These are phyloP conservation scores for Aureobasidium sp. DNA, from an alignment of 2,329 filamentous ascomycete genomes.

Conservation along the genomic window DNA sequence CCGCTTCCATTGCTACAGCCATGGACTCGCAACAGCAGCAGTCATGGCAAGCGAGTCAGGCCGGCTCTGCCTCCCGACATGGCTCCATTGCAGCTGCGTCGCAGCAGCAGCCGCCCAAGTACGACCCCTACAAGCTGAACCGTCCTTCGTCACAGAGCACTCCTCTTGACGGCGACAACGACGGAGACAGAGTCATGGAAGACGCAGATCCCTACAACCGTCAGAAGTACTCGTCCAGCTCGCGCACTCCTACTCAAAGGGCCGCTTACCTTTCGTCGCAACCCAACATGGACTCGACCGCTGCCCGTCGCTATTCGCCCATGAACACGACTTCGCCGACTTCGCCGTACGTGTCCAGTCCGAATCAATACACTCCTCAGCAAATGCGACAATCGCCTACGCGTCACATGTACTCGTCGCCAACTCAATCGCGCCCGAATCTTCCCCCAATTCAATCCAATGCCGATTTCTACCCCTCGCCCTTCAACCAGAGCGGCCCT, in stretches of 20 bases:
- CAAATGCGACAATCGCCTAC: constrained; percentile 71
- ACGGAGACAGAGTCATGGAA: constrained; percentile 60
- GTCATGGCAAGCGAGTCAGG: not conserved
- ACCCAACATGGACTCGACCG: constrained; percentile 48
- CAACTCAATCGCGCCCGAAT: constrained; percentile 45
- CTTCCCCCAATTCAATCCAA: constrained; percentile 68
- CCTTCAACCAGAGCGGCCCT: constrained; percentile 14
- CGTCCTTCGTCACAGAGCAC: not conserved
- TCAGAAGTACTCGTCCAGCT: constrained; percentile 77
- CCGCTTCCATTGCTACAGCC: not conserved
- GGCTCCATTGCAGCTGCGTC: constrained; percentile 5
- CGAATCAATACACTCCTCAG: constrained; percentile 33
- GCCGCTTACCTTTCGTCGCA: constrained; percentile 38
- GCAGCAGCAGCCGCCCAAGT: constrained; percentile 7
- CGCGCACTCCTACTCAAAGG: constrained; percentile 50
- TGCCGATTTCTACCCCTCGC: constrained; percentile 31
- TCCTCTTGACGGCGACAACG: constrained; percentile 27
- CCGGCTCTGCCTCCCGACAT: not conserved
- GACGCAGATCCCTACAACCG: constrained; percentile 79
- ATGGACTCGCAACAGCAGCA: constrained; percentile 13
- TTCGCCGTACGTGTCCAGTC: constrained; percentile 61
- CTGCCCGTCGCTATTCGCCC: constrained; percentile 88
- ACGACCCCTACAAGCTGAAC: not conserved
- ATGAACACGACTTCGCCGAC: constrained; percentile 80
- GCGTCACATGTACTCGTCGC: constrained; percentile 55